These are phyloP conservation scores for Zychaea mexicana DNA, from an alignment of 371 early-diverging fungal genomes.

Conservation along the genomic window DNA sequence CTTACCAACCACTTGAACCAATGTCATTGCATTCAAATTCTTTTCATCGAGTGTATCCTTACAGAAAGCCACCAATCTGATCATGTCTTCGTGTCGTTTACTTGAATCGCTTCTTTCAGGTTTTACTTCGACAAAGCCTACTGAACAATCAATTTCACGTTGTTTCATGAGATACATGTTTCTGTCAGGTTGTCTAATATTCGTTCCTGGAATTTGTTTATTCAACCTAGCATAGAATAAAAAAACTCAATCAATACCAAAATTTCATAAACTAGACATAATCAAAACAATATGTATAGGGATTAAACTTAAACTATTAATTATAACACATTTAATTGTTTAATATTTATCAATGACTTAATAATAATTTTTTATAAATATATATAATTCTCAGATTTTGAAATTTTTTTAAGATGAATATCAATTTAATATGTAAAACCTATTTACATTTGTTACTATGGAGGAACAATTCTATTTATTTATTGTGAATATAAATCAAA, in stretches of 20 bases:
- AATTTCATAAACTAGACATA: not conserved
- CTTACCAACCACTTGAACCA: constrained; percentile 24
- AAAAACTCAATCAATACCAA: not conserved
- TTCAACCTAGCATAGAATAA: not conserved
- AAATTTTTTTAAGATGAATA: no score
- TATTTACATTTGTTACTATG: no score
- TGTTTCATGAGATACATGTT: constrained; percentile 24
- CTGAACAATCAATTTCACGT: constrained; percentile 13
- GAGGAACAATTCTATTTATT: not conserved
- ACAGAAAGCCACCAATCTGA: constrained; percentile 18
- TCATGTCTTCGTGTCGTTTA: constrained; percentile 24
- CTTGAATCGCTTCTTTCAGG: constrained; percentile 19
- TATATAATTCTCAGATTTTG: no score
- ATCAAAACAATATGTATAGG: no score
- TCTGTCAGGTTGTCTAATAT: not conserved
- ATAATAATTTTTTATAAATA: no score
- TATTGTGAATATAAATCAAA: not conserved
- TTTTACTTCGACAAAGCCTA: constrained; percentile 24
- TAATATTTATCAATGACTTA: no score
- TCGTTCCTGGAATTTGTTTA: constrained; percentile 3
- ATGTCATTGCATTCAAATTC: constrained; percentile 18
- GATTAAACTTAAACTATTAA: no score
- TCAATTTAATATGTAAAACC: not conserved
- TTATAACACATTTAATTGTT: no score
- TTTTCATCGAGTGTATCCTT: constrained; percentile 19